A percentile compares a stretch with the other conserved stretches of the same genome.
Evolutionary conservation across 164 flowering plant species (phyloP).

Genomic region (Magnolia sinica): DNA sequence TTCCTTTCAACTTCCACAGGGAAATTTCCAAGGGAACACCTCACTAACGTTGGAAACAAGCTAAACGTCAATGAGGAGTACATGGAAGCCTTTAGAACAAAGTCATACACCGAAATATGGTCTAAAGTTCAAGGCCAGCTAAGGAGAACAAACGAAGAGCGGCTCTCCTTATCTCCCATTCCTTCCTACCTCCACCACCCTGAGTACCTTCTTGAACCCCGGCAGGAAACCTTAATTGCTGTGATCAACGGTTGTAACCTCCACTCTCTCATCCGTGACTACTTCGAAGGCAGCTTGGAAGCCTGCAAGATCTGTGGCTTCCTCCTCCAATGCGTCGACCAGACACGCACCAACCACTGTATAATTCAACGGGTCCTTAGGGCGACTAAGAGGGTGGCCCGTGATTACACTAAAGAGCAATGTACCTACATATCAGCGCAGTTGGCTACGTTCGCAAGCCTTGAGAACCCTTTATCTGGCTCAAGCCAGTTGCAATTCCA

Average conservation of each 20-base stretch:
- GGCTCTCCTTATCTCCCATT: conserved; percentile 1
- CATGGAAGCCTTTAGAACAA: conserved; percentile 68
- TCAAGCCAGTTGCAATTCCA: conserved; percentile 28
- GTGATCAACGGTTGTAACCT: conserved; percentile 26
- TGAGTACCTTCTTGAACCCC: conserved; percentile 49
- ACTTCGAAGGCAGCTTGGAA: conserved; percentile 55
- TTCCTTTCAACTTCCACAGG: conserved; percentile 1
- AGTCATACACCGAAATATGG: conserved; percentile 64
- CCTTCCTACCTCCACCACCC: conserved; percentile 25
- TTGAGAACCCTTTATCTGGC: conserved; percentile 48
- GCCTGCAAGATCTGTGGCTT: conserved; percentile 49
- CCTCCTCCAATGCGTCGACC: conserved; percentile 48
- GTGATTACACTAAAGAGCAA: conserved; percentile 18
- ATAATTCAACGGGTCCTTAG: conserved; percentile 39
- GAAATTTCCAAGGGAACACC: not conserved
- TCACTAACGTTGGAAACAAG: conserved; percentile 32
- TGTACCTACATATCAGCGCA: conserved; percentile 26
- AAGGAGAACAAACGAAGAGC: conserved; percentile 5
- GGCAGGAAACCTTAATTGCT: conserved; percentile 38
- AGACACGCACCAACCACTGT: conserved; percentile 39
- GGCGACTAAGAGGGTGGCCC: conserved; percentile 16
- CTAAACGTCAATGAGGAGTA: conserved; percentile 65
- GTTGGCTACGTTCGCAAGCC: conserved; percentile 36
- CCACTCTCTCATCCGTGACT: conserved; percentile 45
- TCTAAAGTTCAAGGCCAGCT: conserved; percentile 47